These are phyloP conservation scores for Rhypophila decipiens DNA, from an alignment of 495 filamentous ascomycete genomes.

Conservation along the genomic window DNA sequence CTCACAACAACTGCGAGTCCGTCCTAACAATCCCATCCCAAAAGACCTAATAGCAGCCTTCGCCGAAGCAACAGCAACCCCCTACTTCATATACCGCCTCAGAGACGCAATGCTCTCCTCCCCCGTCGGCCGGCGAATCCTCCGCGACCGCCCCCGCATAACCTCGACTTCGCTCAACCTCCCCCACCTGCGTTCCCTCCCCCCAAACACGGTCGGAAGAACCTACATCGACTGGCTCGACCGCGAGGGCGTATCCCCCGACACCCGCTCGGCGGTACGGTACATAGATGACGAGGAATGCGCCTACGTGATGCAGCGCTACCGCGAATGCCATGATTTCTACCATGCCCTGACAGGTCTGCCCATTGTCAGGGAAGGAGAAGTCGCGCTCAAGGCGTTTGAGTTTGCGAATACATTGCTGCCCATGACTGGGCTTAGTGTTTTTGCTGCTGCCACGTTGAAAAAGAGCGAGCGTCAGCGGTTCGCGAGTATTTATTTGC, in stretches of 20 bases:
- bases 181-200: constrained; percentile 61
- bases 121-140: constrained; percentile 83
- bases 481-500: constrained; percentile 69
- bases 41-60: constrained; percentile 88
- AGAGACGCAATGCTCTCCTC: constrained; percentile 82
- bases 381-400: constrained; percentile 90
- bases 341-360: constrained; percentile 93
- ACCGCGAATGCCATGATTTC: constrained; percentile 96
- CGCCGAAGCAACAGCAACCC: constrained; percentile 88
- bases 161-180: constrained; percentile 71
- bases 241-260: constrained; percentile 84
- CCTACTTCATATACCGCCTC: constrained; percentile 91
- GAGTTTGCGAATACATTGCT: constrained; percentile 92
- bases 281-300: constrained; percentile 94
- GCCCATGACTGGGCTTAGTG: constrained; percentile 77
- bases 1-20: background rate
- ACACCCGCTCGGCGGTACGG: constrained; percentile 72
- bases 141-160: constrained; percentile 83
- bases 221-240: constrained; percentile 86
- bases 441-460: constrained; percentile 66
- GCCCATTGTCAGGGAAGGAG: constrained; percentile 87
- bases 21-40: constrained; percentile 1
- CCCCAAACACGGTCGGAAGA: constrained; percentile 69
- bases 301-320: constrained; percentile 98
- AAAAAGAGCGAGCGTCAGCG: constrained; percentile 68